Evolutionary conservation across 1,139 yeast genomes (phyloP).

Genomic region (Scheffersomyces illinoinensis): DNA sequence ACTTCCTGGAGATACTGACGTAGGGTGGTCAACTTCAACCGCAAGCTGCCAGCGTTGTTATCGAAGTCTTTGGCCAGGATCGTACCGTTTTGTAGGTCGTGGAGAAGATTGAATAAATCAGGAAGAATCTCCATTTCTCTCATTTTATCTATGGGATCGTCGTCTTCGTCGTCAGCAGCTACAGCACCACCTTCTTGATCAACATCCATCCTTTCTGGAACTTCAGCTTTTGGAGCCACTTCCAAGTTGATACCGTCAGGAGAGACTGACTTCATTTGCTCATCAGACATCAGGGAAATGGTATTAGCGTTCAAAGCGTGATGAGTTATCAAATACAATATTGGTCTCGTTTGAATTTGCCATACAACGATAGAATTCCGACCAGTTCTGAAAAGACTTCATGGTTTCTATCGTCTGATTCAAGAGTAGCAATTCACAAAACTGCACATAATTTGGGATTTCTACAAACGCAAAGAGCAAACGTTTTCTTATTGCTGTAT

Average conservation of each 20-base stretch:
- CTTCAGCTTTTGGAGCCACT: background rate
- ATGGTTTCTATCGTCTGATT: background rate
- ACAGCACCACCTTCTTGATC: slow-evolving; percentile 3
- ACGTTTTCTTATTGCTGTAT: background rate
- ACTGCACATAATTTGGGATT: background rate
- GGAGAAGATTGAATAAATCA: slow-evolving; percentile 38
- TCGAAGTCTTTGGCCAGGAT: slow-evolving; percentile 47
- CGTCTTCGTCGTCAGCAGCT: slow-evolving; percentile 7
- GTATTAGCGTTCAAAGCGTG: background rate
- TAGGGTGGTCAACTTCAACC: slow-evolving; percentile 36
- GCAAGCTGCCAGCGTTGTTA: slow-evolving; percentile 42
- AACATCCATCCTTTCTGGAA: slow-evolving; percentile 3
- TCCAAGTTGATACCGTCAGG: background rate
- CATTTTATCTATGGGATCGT: slow-evolving; percentile 29
- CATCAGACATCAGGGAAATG: background rate
- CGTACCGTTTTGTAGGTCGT: slow-evolving; percentile 35
- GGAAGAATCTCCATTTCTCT: slow-evolving; percentile 37
- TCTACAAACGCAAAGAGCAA: background rate
- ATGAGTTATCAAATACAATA: no score
- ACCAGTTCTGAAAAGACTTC: no score
- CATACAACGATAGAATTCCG: no score
- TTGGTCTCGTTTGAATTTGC: no score
- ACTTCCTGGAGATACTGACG: slow-evolving; percentile 34
- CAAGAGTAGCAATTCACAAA: background rate
- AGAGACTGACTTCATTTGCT: background rate